Conservation (phyloP, 805 yeast genomes). For the Nakazawaea laoshanensis region DNA sequence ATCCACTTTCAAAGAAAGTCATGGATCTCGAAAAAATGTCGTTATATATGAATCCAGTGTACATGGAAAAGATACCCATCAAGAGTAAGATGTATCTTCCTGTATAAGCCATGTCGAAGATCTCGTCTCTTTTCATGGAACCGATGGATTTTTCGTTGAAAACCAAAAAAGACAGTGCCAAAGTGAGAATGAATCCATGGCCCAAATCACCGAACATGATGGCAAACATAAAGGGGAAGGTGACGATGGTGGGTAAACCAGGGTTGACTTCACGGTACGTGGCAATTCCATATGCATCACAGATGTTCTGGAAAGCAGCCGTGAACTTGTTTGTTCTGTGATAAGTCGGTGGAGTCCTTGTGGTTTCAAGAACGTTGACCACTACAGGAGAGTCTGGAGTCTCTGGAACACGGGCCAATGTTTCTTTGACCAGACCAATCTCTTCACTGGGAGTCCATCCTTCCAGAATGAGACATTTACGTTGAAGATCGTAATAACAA, state of each 20-base stretch:
- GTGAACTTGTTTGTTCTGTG: slow-evolving; percentile 67
- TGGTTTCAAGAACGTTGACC: slow-evolving; percentile 54
- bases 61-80: slow-evolving; percentile 69
- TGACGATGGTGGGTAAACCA: slow-evolving; percentile 64
- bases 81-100: slow-evolving; percentile 63
- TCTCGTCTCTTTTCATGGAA: slow-evolving; percentile 58
- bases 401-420: slow-evolving; percentile 53
- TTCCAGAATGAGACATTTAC: slow-evolving; percentile 62
- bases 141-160: slow-evolving; percentile 44
- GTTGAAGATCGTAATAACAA: slow-evolving; percentile 59
- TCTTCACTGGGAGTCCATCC: slow-evolving; percentile 67
- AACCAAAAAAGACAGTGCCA: slow-evolving; percentile 49
- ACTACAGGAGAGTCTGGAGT: slow-evolving; percentile 49
- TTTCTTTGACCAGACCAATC: slow-evolving; percentile 32
- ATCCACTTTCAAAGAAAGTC: slow-evolving; percentile 61
- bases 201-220: slow-evolving; percentile 82
- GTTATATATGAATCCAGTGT: slow-evolving; percentile 66
- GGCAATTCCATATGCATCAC: slow-evolving; percentile 74
- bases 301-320: slow-evolving; percentile 57
- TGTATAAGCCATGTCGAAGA: slow-evolving; percentile 67
- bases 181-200: slow-evolving; percentile 56
- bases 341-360: slow-evolving; percentile 63
- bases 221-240: slow-evolving; percentile 79
- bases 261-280: slow-evolving; percentile 71
- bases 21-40: slow-evolving; percentile 65